Percentiles rank a stretch among this genome's conserved stretches.
Evolutionary conservation across 306 rosid species (phyloP).

Genomic region (Dalbergia cultrata): DNA sequence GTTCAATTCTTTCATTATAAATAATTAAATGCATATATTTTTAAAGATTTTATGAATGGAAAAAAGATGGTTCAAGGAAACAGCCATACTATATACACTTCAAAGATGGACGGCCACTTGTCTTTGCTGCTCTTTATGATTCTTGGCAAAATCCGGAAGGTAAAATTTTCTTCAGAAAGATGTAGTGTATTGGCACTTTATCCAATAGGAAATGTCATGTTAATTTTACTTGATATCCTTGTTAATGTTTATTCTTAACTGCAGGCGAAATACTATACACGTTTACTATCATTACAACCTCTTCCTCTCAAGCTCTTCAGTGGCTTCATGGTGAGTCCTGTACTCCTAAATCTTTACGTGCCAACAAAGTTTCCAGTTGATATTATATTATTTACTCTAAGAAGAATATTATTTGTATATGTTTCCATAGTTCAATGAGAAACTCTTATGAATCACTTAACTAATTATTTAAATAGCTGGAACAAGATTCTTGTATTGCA

Average conservation of each 20-base stretch:
- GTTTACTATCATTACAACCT: conserved; percentile 78
- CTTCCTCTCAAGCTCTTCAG: conserved; percentile 80
- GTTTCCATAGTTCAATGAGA: conserved; percentile 15
- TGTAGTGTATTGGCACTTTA: conserved; percentile 11
- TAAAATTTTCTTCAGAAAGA: conserved; percentile 40
- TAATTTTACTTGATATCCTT: background rate
- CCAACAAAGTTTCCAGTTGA: conserved; percentile 35
- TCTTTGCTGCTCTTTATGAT: conserved; percentile 92
- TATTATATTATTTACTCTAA: background rate
- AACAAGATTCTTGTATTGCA: background rate
- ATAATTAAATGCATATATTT: background rate
- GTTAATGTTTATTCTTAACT: conserved; percentile 39
- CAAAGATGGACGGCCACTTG: conserved; percentile 85
- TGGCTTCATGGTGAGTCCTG: conserved; percentile 88
- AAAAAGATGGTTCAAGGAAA: conserved; percentile 84
- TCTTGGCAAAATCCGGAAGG: conserved; percentile 86
- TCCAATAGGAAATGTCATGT: background rate
- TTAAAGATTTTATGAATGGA: conserved; percentile 92
- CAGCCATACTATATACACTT: conserved; percentile 94
- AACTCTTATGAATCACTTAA: conserved; percentile 4
- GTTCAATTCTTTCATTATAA: conserved; percentile 38
- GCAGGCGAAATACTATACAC: conserved; percentile 79
- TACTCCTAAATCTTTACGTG: conserved; percentile 35
- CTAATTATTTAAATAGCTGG: conserved; percentile 18
- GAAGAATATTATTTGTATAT: conserved; percentile 16